These are phyloP conservation scores for Solanum pimpinellifolium DNA, from an alignment of 257 asterid species.

Conservation along the genomic window DNA sequence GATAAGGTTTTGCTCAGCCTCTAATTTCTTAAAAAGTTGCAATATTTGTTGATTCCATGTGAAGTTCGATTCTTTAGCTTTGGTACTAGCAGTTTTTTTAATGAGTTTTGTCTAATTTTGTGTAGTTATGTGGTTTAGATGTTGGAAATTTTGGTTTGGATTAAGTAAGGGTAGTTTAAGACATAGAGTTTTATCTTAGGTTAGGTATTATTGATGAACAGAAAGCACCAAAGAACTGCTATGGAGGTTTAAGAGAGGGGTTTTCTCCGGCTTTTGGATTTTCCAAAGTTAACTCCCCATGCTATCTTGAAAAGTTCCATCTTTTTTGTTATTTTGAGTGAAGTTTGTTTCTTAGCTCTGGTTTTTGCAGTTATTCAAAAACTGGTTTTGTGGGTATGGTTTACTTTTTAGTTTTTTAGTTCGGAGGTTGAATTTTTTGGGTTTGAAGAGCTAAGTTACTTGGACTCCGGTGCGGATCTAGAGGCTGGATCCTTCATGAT, in stretches of 20 bases:
- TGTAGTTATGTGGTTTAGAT: neutral
- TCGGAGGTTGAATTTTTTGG: neutral
- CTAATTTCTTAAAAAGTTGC: neutral
- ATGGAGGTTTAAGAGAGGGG: neutral
- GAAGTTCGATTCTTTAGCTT: neutral
- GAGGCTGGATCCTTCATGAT: neutral
- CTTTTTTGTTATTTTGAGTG: neutral
- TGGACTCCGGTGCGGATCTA: neutral
- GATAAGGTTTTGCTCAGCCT: neutral
- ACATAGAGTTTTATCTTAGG: neutral
- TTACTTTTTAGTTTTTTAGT: neutral
- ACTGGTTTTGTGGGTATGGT: neutral
- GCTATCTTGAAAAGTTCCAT: neutral
- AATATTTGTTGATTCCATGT: neutral
- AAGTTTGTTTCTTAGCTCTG: neutral
- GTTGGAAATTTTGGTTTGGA: neutral
- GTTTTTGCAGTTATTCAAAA: neutral
- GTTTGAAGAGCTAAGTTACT: neutral
- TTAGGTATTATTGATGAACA: neutral
- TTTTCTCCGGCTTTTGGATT: neutral
- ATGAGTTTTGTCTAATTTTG: neutral
- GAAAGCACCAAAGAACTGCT: neutral
- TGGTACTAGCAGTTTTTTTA: neutral
- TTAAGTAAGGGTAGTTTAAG: neutral
- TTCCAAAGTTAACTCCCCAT: neutral